Evolutionary conservation across 495 filamentous ascomycete genomes (phyloP).

Genomic region (Collariella sp.): DNA sequence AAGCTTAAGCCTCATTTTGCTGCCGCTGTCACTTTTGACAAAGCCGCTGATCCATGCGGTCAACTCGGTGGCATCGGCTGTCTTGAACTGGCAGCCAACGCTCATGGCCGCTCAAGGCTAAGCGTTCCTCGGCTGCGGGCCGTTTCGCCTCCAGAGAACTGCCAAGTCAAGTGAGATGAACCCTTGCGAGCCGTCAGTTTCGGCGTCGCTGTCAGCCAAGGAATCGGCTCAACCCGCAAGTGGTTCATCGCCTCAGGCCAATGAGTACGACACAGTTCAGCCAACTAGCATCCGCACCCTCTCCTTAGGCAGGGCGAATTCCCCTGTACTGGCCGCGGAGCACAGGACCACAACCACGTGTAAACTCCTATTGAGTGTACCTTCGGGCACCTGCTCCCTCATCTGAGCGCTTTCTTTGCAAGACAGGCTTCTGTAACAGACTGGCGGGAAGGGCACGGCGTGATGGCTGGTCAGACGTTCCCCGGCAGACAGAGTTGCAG

Average conservation of each 20-base stretch:
- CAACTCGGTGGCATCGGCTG: too few relatives aligned
- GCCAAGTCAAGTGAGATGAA: constrained; percentile 37
- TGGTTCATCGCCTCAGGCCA: constrained; percentile 10
- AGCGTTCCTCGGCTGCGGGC: background rate
- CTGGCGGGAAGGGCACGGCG: constrained; percentile 18
- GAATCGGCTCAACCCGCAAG: constrained; percentile 3
- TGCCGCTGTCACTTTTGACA: too few relatives aligned
- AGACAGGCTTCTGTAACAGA: background rate
- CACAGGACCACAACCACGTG: background rate
- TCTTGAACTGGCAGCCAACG: too few relatives aligned
- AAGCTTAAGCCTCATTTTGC: too few relatives aligned
- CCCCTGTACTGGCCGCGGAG: too few relatives aligned
- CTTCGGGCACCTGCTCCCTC: background rate
- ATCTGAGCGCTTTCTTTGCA: too few relatives aligned
- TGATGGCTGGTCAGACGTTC: constrained; percentile 2
- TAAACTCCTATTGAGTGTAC: background rate
- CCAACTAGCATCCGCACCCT: too few relatives aligned
- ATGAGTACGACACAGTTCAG: constrained; percentile 15
- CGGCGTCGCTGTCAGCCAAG: constrained; percentile 9
- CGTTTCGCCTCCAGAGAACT: constrained; percentile 19
- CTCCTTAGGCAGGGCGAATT: too few relatives aligned
- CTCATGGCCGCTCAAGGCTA: too few relatives aligned
- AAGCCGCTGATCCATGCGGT: too few relatives aligned
- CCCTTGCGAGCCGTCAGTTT: constrained; percentile 26
- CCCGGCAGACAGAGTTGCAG: constrained; percentile 23